Percentiles rank a stretch among this genome's conserved stretches.
Evolutionary conservation across 1,284 basidiomycete species (phyloP).

Genomic region (Gymnopus androsaceus): DNA sequence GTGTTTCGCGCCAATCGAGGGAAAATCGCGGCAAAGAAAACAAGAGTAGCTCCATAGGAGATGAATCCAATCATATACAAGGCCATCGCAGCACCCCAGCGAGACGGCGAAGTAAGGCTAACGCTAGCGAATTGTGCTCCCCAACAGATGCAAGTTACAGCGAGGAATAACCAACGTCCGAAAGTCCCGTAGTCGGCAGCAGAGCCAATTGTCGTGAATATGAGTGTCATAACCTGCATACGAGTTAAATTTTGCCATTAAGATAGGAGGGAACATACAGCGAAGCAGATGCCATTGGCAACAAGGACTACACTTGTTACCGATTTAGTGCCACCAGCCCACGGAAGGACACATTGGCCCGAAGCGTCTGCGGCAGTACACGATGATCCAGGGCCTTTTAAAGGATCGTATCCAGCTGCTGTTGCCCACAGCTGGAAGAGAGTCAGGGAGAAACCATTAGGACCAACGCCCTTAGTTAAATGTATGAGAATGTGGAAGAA

Average conservation of each 20-base stretch:
- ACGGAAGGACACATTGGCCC: conserved; percentile 73
- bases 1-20: conserved; percentile 84
- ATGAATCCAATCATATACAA: conserved; percentile 84
- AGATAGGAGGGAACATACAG: conserved; percentile 42
- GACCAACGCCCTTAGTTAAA: conserved; percentile 50
- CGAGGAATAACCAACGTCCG: conserved; percentile 74
- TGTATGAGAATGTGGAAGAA: background rate
- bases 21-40: conserved; percentile 83
- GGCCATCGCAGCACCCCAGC: conserved; percentile 77
- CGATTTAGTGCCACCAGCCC: conserved; percentile 61
- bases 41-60: conserved; percentile 72
- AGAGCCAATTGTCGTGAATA: conserved; percentile 83
- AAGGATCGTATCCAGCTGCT: conserved; percentile 68
- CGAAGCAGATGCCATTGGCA: conserved; percentile 77
- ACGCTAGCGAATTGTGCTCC: conserved; percentile 78
- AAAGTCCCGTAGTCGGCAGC: conserved; percentile 82
- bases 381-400: conserved; percentile 64
- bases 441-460: conserved; percentile 63
- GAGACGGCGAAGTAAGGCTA: conserved; percentile 62
- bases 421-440: conserved; percentile 74
- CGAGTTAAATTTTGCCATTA: background rate
- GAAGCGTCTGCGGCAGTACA: conserved; percentile 56
- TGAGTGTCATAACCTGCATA: conserved; percentile 66
- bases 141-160: conserved; percentile 77
- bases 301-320: conserved; percentile 76